Evolutionary conservation across 179 eudicot genomes (phyloP), one percentile per base, ranked within the genome.

Genomic region (Carnegiea gigantea): DNA sequence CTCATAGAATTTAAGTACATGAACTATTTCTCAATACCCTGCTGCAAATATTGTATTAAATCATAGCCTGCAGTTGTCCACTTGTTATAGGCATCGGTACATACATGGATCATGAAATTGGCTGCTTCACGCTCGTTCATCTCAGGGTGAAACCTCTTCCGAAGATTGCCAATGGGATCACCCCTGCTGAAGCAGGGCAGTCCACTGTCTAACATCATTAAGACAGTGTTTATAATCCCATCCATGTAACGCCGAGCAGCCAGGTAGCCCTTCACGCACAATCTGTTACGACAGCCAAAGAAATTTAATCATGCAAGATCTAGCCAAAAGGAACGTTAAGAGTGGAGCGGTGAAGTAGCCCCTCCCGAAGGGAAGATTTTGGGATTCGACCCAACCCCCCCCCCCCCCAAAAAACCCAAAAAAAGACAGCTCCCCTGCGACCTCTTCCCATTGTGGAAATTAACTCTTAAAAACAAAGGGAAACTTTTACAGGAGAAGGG

Each of bases 11-110:
- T 36, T 6, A 28, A 15, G 17, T 51, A 70, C 73, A 70, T 12
- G 73, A 33, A 83, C 83, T 87, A 97, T 87, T 97, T 97, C 82
- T 97, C 99, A 17, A 97, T 95, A 81, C 99, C 98, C 86, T 97
- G 99, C 85, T 97, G 99, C 87, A 95, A 78, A 88, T 97, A 97
- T 79, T 97, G 99, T 82, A 97, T 97, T 82, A 97, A 85, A 90
- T 97, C 99, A 71, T 97, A 97, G 11, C 99, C 99, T 15, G 99
- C 98, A 74, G 99, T 97, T 0, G 98, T 93, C 99, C 99, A 97
- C 84, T 97, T 97, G 86, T 97, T 95, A 82, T 97, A 97, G 67
- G 99, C 98, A 81, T 95, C 99, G 6, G 95, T 90, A 88, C 99
- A 97, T 54, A 85, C 92, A 43, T 90, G 94, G 71, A 97, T 97